These are phyloP conservation scores for Nigrospora osmanthi DNA, from an alignment of 2,329 filamentous ascomycete genomes.

Conservation along the genomic window DNA sequence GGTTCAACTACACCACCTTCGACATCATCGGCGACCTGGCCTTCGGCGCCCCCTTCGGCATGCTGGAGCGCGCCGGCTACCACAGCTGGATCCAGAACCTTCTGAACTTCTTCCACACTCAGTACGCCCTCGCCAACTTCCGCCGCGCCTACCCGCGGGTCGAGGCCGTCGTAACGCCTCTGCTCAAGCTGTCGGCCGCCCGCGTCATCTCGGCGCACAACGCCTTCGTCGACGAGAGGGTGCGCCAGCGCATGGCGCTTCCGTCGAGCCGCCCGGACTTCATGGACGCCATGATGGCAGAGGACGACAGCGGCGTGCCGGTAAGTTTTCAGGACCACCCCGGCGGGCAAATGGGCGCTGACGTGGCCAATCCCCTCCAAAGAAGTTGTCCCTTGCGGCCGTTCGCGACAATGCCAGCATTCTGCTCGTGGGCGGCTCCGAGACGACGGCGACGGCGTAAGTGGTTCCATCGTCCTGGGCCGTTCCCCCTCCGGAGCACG, in stretches of 20 bases:
- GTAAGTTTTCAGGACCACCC: neutral
- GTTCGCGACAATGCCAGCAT: neutral
- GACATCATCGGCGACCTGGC: slow-evolving; percentile 1
- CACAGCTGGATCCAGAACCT: neutral
- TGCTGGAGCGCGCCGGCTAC: neutral
- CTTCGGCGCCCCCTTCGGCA: neutral
- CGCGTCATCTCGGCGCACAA: neutral
- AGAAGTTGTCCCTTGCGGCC: neutral
- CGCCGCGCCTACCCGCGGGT: slow-evolving; percentile 1
- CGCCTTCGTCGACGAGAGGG: neutral
- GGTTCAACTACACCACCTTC: slow-evolving; percentile 1
- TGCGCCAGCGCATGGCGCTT: neutral
- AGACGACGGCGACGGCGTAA: neutral
- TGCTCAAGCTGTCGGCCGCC: neutral
- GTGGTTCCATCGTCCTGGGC: too few relatives aligned
- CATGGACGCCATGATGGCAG: neutral
- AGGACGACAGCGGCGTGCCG: neutral
- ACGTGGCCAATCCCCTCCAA: neutral
- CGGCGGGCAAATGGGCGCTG: neutral
- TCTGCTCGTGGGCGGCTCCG: neutral
- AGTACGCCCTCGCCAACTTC: neutral
- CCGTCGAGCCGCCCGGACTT: neutral
- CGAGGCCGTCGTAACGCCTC: neutral
- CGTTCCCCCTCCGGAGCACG: too few relatives aligned
- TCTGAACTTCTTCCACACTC: neutral